A percentile compares a stretch with the other conserved stretches of the same genome.
Conservation (phyloP, 2,329 filamentous ascomycete species). For the Aspergillus novofumigatus region DNA sequence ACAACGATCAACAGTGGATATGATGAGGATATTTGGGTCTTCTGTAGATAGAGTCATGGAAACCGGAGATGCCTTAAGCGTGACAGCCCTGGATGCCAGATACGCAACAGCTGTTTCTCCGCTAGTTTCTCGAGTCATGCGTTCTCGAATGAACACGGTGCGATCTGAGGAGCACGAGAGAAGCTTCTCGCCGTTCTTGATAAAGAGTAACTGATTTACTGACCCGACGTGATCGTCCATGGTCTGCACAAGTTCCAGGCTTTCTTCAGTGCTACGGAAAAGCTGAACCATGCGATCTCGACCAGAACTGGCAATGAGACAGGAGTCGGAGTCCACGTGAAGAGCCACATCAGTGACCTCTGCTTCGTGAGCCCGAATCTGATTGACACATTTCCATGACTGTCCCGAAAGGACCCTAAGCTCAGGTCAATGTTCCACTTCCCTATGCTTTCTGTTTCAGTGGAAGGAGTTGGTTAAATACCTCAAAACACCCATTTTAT, state of each 20-base stretch:
- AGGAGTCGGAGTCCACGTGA: conserved; percentile 57
- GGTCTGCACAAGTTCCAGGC: conserved; percentile 79
- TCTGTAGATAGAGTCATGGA: conserved; percentile 72
- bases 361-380: conserved; percentile 78
- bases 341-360: conserved; percentile 81
- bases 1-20: conserved; percentile 61
- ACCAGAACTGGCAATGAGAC: conserved; percentile 75
- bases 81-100: conserved; percentile 70
- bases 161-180: conserved; percentile 87
- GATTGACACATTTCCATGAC: conserved; percentile 59
- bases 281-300: conserved; percentile 90
- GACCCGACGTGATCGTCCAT: conserved; percentile 86
- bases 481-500: conserved; percentile 77
- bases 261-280: conserved; percentile 60
- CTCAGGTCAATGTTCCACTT: conserved; percentile 13
- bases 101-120: conserved; percentile 64
- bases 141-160: conserved; percentile 76
- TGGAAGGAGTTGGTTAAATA: conserved; percentile 22
- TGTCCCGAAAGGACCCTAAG: conserved; percentile 37
- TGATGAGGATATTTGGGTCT: conserved; percentile 50
- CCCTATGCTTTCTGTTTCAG: neutral
- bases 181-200: conserved; percentile 64
- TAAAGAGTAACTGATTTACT: conserved; percentile 73
- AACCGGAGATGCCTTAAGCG: conserved; percentile 78
- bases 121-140: conserved; percentile 61